Base-by-base conservation (phyloP, 345 rosid genomes). In the Arabidopsis thaliana region DNA sequence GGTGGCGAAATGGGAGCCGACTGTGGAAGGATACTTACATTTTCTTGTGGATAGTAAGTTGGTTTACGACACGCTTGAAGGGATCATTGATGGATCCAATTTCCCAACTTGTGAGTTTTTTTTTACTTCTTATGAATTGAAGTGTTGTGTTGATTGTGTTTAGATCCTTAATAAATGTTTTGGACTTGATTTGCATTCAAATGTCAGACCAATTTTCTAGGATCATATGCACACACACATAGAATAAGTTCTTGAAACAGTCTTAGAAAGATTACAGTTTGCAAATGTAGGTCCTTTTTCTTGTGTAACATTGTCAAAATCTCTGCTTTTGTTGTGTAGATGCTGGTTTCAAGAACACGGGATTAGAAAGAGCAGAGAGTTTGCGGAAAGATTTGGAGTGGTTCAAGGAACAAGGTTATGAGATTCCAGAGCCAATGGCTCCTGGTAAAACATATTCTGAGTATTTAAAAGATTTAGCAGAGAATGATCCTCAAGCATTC, bases 401-500 rank as follows among this genome's bases (percentile, higher is more conserved):
- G 57, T 51, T 50, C 6, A 50, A 50, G 30, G 56, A 50, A 50
- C 56, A 50, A 50, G 56, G 32, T 23, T 23, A 50, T 50, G 55
- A 23, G 30, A 50, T 23, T 51, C 57, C 90, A 2, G 81, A 83
- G 68, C 87, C 93, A 63, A 88, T 91, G 61, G 78, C 86, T 59
- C 91, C 92, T 8, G 93, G 96, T 44, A 58, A 55, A 66, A 73
- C 82, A 25, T 93, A 91, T 74, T 81, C 93, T 3, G 51, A 72
- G 62, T 65, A 76, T 82, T 82, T 53, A 53, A 53, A 53, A 30
- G 20, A 5, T 53, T 53, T 53, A 53, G 59, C 59, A 25, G 59
- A 25, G 78, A 91, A 84, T 48, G 97, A 93, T 83, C 96, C 93
- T 72, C 93, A 79, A 73, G 96, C 96, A 38, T 91, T 93, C 74